A percentile compares a stretch with the other conserved stretches of the same genome.
phyloP scores from a whole-genome alignment of 768 basidiomycete genomes.

The Leccinum imitatum region DNA sequence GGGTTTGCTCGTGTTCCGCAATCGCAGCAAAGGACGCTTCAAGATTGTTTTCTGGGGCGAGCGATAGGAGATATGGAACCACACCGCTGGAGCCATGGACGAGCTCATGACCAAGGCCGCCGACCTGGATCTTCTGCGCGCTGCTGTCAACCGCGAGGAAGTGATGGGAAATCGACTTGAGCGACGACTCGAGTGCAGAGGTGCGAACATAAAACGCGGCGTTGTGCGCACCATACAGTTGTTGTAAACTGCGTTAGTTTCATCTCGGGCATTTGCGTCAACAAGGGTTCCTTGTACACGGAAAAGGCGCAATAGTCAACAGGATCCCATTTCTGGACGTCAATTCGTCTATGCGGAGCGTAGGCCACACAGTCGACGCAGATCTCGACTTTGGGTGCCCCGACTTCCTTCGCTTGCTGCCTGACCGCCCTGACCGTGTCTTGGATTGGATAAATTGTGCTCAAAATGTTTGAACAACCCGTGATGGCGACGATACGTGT shows the following conservation, averaged over 20 bases:
- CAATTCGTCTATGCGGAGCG: conserved; percentile 68
- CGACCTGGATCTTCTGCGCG: conserved; percentile 67
- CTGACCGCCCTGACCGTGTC: conserved; percentile 53
- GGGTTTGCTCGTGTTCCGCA: conserved; percentile 56
- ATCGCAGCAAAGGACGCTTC: conserved; percentile 56
- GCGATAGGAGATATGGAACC: conserved; percentile 59
- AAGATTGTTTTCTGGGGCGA: conserved; percentile 50
- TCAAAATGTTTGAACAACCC: conserved; percentile 75
- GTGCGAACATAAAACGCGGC: conserved; percentile 63
- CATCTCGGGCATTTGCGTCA: not conserved
- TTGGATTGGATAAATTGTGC: conserved; percentile 61
- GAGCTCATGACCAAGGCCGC: conserved; percentile 74
- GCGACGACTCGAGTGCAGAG: conserved; percentile 46
- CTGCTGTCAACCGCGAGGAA: conserved; percentile 52
- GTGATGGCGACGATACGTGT: conserved; percentile 75
- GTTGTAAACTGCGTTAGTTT: not conserved
- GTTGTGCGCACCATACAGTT: conserved; percentile 77
- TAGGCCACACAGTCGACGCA: conserved; percentile 79
- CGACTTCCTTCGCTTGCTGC: conserved; percentile 47
- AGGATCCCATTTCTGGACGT: conserved; percentile 70
- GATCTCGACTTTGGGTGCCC: conserved; percentile 62
- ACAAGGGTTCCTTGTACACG: conserved; percentile 63
- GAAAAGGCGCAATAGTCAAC: conserved; percentile 72
- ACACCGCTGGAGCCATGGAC: conserved; percentile 61
- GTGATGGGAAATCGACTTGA: conserved; percentile 65